These are phyloP conservation scores for Penicillium thymicola DNA, from an alignment of 2,329 filamentous ascomycete genomes.

Conservation along the genomic window DNA sequence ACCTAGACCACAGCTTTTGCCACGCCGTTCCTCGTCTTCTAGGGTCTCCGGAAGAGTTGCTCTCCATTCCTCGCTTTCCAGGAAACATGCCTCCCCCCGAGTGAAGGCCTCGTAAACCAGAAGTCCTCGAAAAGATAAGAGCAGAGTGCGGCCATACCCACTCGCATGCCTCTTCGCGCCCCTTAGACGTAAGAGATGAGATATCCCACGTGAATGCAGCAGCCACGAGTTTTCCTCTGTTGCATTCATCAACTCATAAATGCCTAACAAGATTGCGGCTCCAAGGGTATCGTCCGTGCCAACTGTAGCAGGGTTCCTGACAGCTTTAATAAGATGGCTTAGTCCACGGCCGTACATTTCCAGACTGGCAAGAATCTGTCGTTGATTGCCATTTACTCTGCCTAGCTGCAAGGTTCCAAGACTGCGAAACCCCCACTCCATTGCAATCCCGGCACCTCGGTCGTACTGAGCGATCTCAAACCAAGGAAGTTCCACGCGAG, in stretches of 20 bases:
- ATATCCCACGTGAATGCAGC: constrained; percentile 20
- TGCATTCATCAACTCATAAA: constrained; percentile 21
- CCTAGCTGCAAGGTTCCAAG: constrained; percentile 18
- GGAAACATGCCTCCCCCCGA: constrained; percentile 19
- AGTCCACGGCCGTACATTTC: constrained; percentile 19
- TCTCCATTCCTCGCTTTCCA: constrained; percentile 17
- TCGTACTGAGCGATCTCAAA: constrained; percentile 18
- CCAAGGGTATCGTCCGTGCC: constrained; percentile 16
- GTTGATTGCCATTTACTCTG: constrained; percentile 9
- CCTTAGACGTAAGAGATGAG: constrained; percentile 12
- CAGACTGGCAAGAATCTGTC: constrained; percentile 15
- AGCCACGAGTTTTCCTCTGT: constrained; percentile 18
- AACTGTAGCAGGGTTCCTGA: constrained; percentile 10
- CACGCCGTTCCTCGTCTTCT: constrained; percentile 8
- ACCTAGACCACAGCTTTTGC: constrained; percentile 11
- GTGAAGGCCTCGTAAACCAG: constrained; percentile 19
- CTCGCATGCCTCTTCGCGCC: constrained; percentile 13
- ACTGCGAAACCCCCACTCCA: constrained; percentile 13
- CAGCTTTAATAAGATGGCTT: constrained; percentile 5
- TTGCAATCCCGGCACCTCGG: neutral
- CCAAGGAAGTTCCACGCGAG: constrained; percentile 18
- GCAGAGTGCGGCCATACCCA: constrained; percentile 19
- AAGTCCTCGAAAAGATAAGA: constrained; percentile 21
- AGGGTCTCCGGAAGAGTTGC: constrained; percentile 10
- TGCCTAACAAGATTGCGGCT: constrained; percentile 16